These are phyloP conservation scores for Podospora bellae-mahoneyi DNA, from an alignment of 495 filamentous ascomycete species.

Conservation along the genomic window DNA sequence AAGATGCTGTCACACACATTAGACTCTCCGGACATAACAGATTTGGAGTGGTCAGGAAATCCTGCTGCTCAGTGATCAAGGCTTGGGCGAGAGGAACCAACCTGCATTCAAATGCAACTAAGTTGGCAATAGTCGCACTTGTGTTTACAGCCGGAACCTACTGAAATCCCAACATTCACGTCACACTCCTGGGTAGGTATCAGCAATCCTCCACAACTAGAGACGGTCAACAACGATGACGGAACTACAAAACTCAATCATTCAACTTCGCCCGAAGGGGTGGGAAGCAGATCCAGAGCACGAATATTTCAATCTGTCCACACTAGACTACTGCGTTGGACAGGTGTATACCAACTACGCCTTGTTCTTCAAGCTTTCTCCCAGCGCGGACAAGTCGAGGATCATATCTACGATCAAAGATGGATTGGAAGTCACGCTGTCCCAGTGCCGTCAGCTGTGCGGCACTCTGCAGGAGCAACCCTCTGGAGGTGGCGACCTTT, in stretches of 20 bases:
- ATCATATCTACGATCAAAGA: conserved; percentile 30
- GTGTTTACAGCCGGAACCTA: background rate
- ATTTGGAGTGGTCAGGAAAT: background rate
- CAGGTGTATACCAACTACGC: conserved; percentile 38
- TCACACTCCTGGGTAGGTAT: no score
- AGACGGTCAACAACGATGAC: background rate
- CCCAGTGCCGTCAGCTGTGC: conserved; percentile 41
- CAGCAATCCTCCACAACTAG: background rate
- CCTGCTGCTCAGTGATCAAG: background rate
- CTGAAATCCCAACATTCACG: no score
- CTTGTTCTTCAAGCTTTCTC: conserved; percentile 39
- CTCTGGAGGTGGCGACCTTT: background rate
- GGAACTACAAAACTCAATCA: background rate
- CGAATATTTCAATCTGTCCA: conserved; percentile 31
- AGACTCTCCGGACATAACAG: background rate
- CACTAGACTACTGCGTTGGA: conserved; percentile 34
- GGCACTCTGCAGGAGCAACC: conserved; percentile 44
- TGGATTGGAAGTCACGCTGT: conserved; percentile 42
- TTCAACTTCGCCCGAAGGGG: conserved; percentile 26
- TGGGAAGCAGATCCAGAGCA: conserved; percentile 30
- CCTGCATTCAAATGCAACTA: background rate
- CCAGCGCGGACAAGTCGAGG: conserved; percentile 30
- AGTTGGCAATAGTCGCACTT: background rate
- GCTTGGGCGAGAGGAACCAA: background rate
- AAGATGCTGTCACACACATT: background rate